Evolutionary conservation across 768 basidiomycete genomes (phyloP), one percentile per base, ranked within the genome.

Genomic region (Leucocoprinus birnbaumii): DNA sequence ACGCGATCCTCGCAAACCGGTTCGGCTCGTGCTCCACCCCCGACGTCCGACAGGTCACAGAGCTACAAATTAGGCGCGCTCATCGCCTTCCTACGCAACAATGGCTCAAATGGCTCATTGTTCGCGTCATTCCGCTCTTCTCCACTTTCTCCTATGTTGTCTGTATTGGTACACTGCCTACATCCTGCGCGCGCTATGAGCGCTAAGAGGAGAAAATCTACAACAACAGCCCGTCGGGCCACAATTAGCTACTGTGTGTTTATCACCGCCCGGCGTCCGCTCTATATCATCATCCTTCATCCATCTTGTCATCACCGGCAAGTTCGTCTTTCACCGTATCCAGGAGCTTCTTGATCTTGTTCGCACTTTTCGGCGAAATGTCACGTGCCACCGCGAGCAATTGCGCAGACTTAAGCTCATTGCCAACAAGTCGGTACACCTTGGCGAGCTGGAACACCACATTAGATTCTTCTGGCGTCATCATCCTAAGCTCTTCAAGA

Each of bases 381-480:
- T 99, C 97, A 59, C 94, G 86, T 61, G 94, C 97, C 37, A 88
- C 79, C 26, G 94, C 91, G 58, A 99, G 87, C 71, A 86, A 79
- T 58, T 89, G 86, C 54, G 91, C 89, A 47, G 93, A 86, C 70
- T 90, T 87, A 18, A 81, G 77, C 60, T 84, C 82, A 70, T 93
- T 79, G 34, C 92, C 92, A 53, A 89, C 71, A 61, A 90, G 76
- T 45, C 91, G 84, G 66, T 97, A 98, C 56, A 89, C 87, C 73
- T 89, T 90, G 24, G 94, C 97, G 16, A 99, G 83, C 71, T 98
- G 87, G 82, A 97, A 97, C 56, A 95, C 84, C 54, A 98, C 91
- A 73, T 98, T 98, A 51, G 94, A 89, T 75, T 99, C 97, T 65
- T 94, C 92, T 6, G 96, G 96, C 34, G 94, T 91, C 59, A 84